A percentile compares a stretch with the other conserved stretches of the same genome.
Conservation (phyloP, 1,284 basidiomycete species). For the Ceratobasidium papillatum region DNA sequence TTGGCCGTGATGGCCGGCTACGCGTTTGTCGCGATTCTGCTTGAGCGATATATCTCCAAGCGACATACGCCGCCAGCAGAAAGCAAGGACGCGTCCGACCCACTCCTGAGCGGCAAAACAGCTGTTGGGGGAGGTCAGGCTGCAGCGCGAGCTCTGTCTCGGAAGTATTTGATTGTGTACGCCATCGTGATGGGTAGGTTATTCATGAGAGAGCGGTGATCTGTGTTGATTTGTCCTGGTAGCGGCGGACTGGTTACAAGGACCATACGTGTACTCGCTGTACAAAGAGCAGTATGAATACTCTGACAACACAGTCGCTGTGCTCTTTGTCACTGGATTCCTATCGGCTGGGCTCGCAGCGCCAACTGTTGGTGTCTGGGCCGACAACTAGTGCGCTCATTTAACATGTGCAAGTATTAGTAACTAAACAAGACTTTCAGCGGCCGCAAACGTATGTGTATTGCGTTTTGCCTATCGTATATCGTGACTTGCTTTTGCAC, state of each 20-base stretch:
- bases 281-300: slow-evolving; percentile 74
- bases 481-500: slow-evolving; percentile 66
- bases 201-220: slow-evolving; percentile 23
- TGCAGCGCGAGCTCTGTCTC: slow-evolving; percentile 56
- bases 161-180: slow-evolving; percentile 71
- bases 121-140: slow-evolving; percentile 38
- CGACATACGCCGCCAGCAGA: slow-evolving; percentile 45
- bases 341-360: slow-evolving; percentile 71
- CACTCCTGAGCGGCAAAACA: slow-evolving; percentile 47
- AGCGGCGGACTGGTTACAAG: slow-evolving; percentile 83
- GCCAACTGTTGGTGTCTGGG: slow-evolving; percentile 76
- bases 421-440: slow-evolving; percentile 50
- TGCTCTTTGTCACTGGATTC: slow-evolving; percentile 77
- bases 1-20: slow-evolving; percentile 57
- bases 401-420: background rate
- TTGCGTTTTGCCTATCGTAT: slow-evolving; percentile 73
- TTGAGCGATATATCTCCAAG: slow-evolving; percentile 59
- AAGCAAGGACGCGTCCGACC: slow-evolving; percentile 53
- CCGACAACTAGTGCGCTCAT: slow-evolving; percentile 71
- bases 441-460: slow-evolving; percentile 71
- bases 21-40: slow-evolving; percentile 58
- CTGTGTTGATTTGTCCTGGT: background rate
- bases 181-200: slow-evolving; percentile 75
- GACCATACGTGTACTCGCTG: slow-evolving; percentile 76
- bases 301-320: slow-evolving; percentile 68